Conservation (phyloP, 2,329 filamentous ascomycete genomes). For the Sclerotinia sclerotiorum region DNA sequence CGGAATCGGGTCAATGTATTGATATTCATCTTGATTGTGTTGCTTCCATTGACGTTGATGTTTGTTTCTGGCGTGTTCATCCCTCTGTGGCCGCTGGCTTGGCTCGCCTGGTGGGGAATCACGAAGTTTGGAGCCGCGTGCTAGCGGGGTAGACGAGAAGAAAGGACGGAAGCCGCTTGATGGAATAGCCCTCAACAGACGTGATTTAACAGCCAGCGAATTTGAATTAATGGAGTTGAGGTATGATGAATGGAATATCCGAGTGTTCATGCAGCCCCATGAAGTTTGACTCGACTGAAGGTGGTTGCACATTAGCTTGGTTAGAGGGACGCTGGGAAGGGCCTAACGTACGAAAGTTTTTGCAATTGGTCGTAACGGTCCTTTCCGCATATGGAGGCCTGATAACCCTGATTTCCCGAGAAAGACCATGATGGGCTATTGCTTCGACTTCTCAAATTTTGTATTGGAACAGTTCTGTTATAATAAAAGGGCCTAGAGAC, state of each 20-base stretch:
- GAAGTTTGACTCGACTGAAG: neutral
- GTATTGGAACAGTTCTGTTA: neutral
- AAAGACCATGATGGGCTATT: neutral
- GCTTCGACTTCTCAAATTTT: neutral
- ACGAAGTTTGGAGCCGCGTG: neutral
- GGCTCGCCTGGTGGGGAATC: neutral
- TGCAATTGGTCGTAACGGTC: neutral
- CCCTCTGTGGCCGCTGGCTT: neutral
- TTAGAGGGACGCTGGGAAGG: neutral
- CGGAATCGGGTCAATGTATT: neutral
- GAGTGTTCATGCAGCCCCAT: neutral
- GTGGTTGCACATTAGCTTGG: neutral
- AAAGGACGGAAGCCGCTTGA: constrained; percentile 10
- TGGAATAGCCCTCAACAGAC: neutral
- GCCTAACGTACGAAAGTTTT: neutral
- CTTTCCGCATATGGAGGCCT: neutral
- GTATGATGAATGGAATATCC: neutral
- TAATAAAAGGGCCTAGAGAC: neutral
- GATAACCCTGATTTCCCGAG: neutral
- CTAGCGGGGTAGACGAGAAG: constrained; percentile 8
- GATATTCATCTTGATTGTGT: neutral
- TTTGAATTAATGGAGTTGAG: neutral
- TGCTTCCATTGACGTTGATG: neutral
- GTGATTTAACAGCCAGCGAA: neutral
- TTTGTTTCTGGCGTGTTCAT: neutral